Base-by-base conservation (phyloP, 768 basidiomycete genomes). In the Lactifluus rugatus region DNA sequence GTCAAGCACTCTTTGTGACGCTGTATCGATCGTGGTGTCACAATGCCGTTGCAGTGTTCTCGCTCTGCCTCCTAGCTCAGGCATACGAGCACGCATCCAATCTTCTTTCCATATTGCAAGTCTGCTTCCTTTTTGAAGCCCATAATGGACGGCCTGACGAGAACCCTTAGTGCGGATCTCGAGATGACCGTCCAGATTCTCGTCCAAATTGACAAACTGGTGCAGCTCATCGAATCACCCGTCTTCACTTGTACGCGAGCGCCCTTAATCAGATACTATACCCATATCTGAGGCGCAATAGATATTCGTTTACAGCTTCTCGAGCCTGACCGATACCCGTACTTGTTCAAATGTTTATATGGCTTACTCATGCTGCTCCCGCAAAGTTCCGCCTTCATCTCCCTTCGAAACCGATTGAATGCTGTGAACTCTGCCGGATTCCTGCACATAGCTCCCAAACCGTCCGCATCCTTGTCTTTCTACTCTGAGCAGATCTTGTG, bases 61-160 rank as follows among this genome's bases (percentile, higher is more conserved):
- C 96, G 1, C 78, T 99, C 6, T 99, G 96, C 70, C 78, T 99
- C 28, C 78, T 99, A 25, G 96, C 96, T 5, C 96, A 99, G 70
- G 95, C 96, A 2, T 99, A 99, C 65, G 96, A 99, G 70, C 96
- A 99, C 71, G 96, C 95, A 1, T 95, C 93, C 21, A 97, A 94
- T 70, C 78, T 99, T 3, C 76, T 99, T 17, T 86, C 91, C 61
- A 98, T 96, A 59, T 97, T 99, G 95, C 93, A 68, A 58, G 84
- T 70, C 48, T 60, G 70, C 67, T 36, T 16, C 23, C 34, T 21
- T 28, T 19, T 54, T 48, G 7, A 13, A 4, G 13, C 25, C 49
- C 21, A 11, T 5, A 9, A 1, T 44, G 37, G 14, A 9, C 17
- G 17, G 0, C 2, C 55, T 64, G 7, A 65, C 48, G 41, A 13